A percentile compares a stretch with the other conserved stretches of the same genome.
phyloP scores from a whole-genome alignment of 2,329 filamentous ascomycete genomes.

The Hypoxylon sp. region DNA sequence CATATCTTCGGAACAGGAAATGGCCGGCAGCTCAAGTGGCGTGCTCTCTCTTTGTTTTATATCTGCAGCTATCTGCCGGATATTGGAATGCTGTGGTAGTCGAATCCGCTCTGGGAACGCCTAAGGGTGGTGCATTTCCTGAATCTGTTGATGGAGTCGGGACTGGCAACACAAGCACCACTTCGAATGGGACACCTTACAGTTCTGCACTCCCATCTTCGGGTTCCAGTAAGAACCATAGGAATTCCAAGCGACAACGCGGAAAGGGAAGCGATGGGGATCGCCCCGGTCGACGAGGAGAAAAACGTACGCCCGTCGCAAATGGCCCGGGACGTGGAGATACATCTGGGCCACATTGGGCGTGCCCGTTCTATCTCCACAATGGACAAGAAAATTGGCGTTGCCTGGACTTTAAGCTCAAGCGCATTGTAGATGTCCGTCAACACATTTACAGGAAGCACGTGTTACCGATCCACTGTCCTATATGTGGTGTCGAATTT shows the following conservation, averaged over 20 bases:
- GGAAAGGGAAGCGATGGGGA: neutral
- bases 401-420: neutral
- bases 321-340: neutral
- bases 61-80: neutral
- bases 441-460: constrained; percentile 25
- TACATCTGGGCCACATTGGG: neutral
- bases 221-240: neutral
- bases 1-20: neutral
- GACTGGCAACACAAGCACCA: neutral
- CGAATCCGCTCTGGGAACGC: neutral
- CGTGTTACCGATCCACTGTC: constrained; percentile 1
- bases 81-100: neutral
- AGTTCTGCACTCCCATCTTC: neutral
- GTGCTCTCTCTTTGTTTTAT: neutral
- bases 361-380: constrained; percentile 13
- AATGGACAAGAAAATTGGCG: neutral
- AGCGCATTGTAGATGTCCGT: constrained; percentile 21
- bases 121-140: neutral
- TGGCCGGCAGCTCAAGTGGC: too few relatives aligned
- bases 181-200: neutral
- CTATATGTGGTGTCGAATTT: constrained; percentile 18
- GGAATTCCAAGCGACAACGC: neutral
- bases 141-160: neutral
- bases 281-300: constrained; percentile 1
- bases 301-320: neutral